phyloP scores from a whole-genome alignment of 2,329 filamentous ascomycete species.

The Chaetomiaceae sp. region DNA sequence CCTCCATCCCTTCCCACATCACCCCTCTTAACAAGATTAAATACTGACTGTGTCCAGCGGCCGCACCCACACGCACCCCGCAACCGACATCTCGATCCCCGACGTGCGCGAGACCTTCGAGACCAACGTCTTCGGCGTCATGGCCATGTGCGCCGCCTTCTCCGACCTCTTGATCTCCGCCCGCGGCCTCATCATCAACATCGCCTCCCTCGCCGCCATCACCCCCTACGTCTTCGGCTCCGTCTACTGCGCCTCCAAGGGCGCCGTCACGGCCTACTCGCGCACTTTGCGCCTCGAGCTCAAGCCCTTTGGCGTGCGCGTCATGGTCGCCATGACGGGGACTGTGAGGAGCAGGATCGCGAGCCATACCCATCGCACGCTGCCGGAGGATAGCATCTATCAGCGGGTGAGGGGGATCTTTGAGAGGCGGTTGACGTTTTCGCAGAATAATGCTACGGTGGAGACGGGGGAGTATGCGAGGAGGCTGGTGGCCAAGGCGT shows the following conservation, averaged over 20 bases:
- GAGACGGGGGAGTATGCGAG: constrained; percentile 41
- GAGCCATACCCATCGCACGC: constrained; percentile 35
- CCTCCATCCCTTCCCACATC: not conserved
- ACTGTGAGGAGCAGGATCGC: constrained; percentile 50
- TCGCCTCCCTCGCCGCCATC: constrained; percentile 48
- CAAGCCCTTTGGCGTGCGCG: constrained; percentile 50
- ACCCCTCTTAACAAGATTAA: not conserved
- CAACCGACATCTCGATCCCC: constrained; percentile 48
- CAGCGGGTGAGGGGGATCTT: constrained; percentile 43
- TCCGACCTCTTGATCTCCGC: constrained; percentile 45
- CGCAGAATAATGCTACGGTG: constrained; percentile 45
- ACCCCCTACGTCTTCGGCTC: constrained; percentile 51
- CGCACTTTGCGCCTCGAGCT: constrained; percentile 51
- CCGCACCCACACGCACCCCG: constrained; percentile 47
- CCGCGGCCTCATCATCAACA: constrained; percentile 51
- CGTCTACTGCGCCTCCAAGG: constrained; percentile 54
- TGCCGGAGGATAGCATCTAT: constrained; percentile 47
- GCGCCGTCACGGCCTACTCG: constrained; percentile 49
- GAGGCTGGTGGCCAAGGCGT: constrained; percentile 40
- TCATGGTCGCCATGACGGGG: constrained; percentile 54
- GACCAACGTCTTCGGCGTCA: constrained; percentile 54
- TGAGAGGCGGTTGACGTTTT: constrained; percentile 43
- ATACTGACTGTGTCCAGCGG: constrained; percentile 35
- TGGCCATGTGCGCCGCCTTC: constrained; percentile 52
- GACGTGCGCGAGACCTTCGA: constrained; percentile 53